These are phyloP conservation scores for Boletellus ananiceps DNA, from an alignment of 768 basidiomycete genomes.

Conservation along the genomic window DNA sequence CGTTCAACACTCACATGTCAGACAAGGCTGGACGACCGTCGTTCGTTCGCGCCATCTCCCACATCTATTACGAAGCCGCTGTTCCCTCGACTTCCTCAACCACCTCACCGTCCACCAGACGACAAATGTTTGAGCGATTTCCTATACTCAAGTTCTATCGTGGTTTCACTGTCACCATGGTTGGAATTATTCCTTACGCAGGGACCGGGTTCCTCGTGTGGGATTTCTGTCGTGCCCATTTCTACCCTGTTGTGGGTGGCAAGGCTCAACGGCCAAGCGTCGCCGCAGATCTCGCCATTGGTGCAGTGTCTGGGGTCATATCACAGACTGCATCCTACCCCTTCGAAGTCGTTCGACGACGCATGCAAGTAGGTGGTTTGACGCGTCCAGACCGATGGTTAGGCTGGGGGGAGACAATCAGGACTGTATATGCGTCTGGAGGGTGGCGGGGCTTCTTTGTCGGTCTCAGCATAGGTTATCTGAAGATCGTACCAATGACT, in stretches of 20 bases:
- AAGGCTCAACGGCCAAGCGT: conserved; percentile 39
- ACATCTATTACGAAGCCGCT: conserved; percentile 70
- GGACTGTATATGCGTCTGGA: conserved; percentile 55
- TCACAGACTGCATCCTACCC: conserved; percentile 92
- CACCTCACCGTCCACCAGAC: conserved; percentile 14
- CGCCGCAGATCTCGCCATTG: conserved; percentile 70
- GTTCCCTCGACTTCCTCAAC: conserved; percentile 18
- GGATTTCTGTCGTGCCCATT: conserved; percentile 65
- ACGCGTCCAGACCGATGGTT: conserved; percentile 73
- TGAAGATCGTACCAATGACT: conserved; percentile 96
- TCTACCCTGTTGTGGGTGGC: conserved; percentile 45
- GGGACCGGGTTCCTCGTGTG: conserved; percentile 93
- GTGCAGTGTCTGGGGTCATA: conserved; percentile 79
- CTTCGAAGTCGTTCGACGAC: conserved; percentile 85
- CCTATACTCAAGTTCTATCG: conserved; percentile 91
- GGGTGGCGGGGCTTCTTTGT: conserved; percentile 90
- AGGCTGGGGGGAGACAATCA: conserved; percentile 73
- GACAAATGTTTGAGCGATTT: conserved; percentile 50
- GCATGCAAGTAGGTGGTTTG: conserved; percentile 94
- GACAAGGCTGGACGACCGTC: conserved; percentile 39
- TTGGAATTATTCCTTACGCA: conserved; percentile 93
- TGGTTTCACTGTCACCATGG: conserved; percentile 89
- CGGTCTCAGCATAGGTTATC: conserved; percentile 84
- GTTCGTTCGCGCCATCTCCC: conserved; percentile 49
- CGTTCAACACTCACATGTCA: conserved; percentile 45